These are phyloP conservation scores for button mushroom (Agaricus bisporus) DNA, from an alignment of 768 basidiomycete genomes.

Conservation along the genomic window DNA sequence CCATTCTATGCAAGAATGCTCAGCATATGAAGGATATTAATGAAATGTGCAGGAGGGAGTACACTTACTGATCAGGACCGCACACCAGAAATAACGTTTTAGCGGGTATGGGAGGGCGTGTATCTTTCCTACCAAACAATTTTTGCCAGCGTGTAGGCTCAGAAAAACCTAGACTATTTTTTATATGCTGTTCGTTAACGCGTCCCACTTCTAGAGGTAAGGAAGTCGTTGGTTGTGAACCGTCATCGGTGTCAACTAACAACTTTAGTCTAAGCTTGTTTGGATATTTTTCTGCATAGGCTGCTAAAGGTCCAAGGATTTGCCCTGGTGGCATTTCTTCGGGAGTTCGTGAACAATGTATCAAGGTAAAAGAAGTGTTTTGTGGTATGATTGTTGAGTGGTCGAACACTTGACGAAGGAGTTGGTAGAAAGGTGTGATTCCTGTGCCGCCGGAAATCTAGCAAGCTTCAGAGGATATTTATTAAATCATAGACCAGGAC, in stretches of 20 bases:
- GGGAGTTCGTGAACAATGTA: slow-evolving; percentile 62
- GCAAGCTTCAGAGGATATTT: not conserved
- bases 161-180: slow-evolving; percentile 30
- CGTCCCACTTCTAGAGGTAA: slow-evolving; percentile 39
- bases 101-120: slow-evolving; percentile 17
- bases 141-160: slow-evolving; percentile 27
- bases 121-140: slow-evolving; percentile 18
- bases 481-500: slow-evolving; percentile 9
- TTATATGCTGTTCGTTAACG: slow-evolving; percentile 46
- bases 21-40: not conserved
- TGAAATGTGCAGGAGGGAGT: not conserved
- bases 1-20: slow-evolving; percentile 49
- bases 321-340: slow-evolving; percentile 64
- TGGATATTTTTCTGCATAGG: slow-evolving; percentile 44
- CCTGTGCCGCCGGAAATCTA: slow-evolving; percentile 88
- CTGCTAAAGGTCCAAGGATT: slow-evolving; percentile 48
- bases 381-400: slow-evolving; percentile 18
- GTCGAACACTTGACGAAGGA: slow-evolving; percentile 52
- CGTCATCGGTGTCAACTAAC: slow-evolving; percentile 53
- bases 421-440: slow-evolving; percentile 79
- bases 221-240: slow-evolving; percentile 15
- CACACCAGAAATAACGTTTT: slow-evolving; percentile 69
- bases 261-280: slow-evolving; percentile 50
- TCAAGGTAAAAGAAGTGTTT: slow-evolving; percentile 58
- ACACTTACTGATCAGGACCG: slow-evolving; percentile 74